phyloP scores from a whole-genome alignment of 805 yeast species.

The Pichia membranifaciens region DNA sequence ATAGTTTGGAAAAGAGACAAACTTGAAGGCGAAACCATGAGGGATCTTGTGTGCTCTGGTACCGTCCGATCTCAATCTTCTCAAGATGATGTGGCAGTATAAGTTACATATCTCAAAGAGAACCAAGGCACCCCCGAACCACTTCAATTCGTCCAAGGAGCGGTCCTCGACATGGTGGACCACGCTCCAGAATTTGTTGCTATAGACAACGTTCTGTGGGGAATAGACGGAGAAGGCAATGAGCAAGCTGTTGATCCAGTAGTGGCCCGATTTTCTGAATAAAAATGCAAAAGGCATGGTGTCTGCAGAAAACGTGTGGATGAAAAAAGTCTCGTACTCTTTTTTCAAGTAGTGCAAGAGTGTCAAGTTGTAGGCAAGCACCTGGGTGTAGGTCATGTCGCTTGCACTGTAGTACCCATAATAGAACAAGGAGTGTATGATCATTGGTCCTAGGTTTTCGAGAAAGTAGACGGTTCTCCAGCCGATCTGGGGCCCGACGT shows the following conservation, averaged over 20 bases:
- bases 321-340: constrained; percentile 77
- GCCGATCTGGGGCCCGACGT: constrained; percentile 85
- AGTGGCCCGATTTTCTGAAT: constrained; percentile 85
- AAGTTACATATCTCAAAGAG: constrained; percentile 69
- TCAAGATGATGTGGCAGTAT: constrained; percentile 62
- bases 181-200: constrained; percentile 23
- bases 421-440: constrained; percentile 71
- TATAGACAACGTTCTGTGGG: constrained; percentile 20
- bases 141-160: constrained; percentile 26
- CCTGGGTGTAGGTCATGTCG: constrained; percentile 47
- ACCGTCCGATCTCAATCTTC: constrained; percentile 49
- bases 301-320: constrained; percentile 79
- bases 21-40: constrained; percentile 74
- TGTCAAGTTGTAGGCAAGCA: constrained; percentile 47
- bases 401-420: constrained; percentile 34
- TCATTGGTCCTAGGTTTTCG: constrained; percentile 86
- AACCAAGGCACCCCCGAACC: constrained; percentile 41
- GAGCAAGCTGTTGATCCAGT: constrained; percentile 79
- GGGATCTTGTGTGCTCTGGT: constrained; percentile 65
- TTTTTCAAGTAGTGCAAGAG: constrained; percentile 79
- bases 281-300: constrained; percentile 90
- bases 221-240: constrained; percentile 31
- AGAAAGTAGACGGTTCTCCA: constrained; percentile 88
- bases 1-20: constrained; percentile 90
- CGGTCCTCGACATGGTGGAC: constrained; percentile 43